phyloP scores from a whole-genome alignment of 2,329 filamentous ascomycete species.

The Exophiala mesophila region DNA sequence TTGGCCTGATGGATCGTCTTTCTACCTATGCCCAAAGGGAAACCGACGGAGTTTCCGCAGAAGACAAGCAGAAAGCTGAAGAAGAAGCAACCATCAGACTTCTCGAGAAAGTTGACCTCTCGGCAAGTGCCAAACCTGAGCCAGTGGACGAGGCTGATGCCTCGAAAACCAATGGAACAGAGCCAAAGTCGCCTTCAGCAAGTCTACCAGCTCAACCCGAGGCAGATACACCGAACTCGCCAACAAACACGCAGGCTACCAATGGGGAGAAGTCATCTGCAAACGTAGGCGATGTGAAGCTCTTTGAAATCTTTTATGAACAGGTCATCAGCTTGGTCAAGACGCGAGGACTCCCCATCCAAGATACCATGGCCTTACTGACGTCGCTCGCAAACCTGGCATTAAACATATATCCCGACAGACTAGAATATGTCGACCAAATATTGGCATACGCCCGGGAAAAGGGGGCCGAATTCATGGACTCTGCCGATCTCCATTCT shows the following conservation, averaged over 20 bases:
- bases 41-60: conserved; percentile 62
- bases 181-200: conserved; percentile 15
- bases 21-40: conserved; percentile 94
- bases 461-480: conserved; percentile 83
- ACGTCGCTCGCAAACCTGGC: conserved; percentile 93
- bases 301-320: conserved; percentile 96
- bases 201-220: conserved; percentile 34
- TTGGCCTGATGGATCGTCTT: conserved; percentile 92
- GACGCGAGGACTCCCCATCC: conserved; percentile 82
- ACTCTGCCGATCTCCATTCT: conserved; percentile 92
- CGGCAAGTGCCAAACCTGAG: conserved; percentile 30
- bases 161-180: conserved; percentile 32
- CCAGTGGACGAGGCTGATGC: conserved; percentile 28
- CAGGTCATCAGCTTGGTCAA: conserved; percentile 93
- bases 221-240: not conserved
- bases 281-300: conserved; percentile 63
- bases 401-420: conserved; percentile 88
- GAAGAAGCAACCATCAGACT: conserved; percentile 75
- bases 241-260: conserved; percentile 23
- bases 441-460: conserved; percentile 81
- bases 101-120: conserved; percentile 69
- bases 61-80: conserved; percentile 71
- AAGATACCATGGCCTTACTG: conserved; percentile 87
- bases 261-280: conserved; percentile 33
- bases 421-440: conserved; percentile 82